Conservation (phyloP, 1,284 basidiomycete species). For the Pseudozyma tsukubaensis region DNA sequence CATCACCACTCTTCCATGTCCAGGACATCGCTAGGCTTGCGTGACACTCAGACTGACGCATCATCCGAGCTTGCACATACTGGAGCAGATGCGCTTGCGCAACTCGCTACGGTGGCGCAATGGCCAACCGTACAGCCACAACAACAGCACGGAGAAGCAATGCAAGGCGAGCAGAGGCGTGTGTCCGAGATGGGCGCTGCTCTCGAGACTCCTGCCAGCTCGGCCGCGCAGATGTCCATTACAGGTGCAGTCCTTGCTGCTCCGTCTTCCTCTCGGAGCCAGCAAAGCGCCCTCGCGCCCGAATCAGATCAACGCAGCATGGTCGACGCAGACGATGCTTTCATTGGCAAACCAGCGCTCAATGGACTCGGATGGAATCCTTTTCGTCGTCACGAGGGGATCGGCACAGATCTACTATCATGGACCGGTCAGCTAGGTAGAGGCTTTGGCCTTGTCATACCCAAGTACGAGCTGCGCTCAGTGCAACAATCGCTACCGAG, state of each 20-base stretch:
- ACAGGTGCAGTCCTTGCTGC: slow-evolving; percentile 3
- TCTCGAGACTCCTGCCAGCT: slow-evolving; percentile 3
- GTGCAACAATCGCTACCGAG: slow-evolving; percentile 44
- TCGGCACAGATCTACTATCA: slow-evolving; percentile 41
- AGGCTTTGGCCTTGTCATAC: slow-evolving; percentile 45
- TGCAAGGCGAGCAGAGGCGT: slow-evolving; percentile 2
- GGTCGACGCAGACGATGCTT: slow-evolving; percentile 50
- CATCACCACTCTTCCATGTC: not conserved
- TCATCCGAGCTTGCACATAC: not conserved
- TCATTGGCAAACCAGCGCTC: slow-evolving; percentile 44
- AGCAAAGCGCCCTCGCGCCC: slow-evolving; percentile 16
- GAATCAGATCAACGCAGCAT: slow-evolving; percentile 48
- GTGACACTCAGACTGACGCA: not conserved
- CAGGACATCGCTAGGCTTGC: not conserved
- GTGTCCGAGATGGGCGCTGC: not conserved
- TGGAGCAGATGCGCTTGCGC: slow-evolving; percentile 24
- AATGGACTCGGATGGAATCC: slow-evolving; percentile 48
- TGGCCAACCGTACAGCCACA: slow-evolving; percentile 37
- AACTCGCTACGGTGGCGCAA: slow-evolving; percentile 37
- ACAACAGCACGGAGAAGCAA: not conserved
- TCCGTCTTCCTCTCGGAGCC: slow-evolving; percentile 24
- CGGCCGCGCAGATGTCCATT: slow-evolving; percentile 15
- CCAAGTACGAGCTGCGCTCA: slow-evolving; percentile 44
- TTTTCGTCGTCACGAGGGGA: slow-evolving; percentile 41
- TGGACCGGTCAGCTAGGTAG: slow-evolving; percentile 46